phyloP scores from a whole-genome alignment of 106 monocot species.

The Dendrobium officinale region DNA sequence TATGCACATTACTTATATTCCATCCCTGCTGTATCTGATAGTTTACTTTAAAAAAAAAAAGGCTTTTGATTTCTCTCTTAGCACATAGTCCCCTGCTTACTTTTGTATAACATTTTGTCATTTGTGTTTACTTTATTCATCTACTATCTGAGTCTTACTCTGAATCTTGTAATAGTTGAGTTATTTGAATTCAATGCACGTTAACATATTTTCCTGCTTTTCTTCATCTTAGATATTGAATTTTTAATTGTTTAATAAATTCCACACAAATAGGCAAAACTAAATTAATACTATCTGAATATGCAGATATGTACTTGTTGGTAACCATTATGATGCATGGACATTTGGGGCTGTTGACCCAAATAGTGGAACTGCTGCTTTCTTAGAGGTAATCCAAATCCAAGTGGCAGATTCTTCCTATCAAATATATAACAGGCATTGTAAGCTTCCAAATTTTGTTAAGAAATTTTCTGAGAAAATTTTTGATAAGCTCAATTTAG shows the following conservation, averaged over 20 bases:
- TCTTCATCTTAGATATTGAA: not conserved
- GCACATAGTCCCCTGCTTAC: not conserved
- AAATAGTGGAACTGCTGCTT: constrained; percentile 76
- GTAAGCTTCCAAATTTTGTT: no score
- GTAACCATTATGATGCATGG: constrained; percentile 90
- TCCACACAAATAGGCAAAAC: not conserved
- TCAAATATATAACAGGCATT: no score
- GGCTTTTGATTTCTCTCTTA: not conserved
- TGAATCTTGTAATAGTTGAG: no score
- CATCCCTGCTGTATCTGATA: no score
- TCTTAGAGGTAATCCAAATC: constrained; percentile 47
- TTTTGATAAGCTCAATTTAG: no score
- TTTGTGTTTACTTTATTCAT: no score
- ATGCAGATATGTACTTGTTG: constrained; percentile 59
- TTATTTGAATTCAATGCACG: no score
- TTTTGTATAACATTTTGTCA: not conserved
- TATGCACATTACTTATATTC: no score
- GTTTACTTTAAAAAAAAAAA: no score
- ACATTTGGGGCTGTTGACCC: constrained; percentile 80
- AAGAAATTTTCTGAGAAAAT: no score
- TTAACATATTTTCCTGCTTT: not conserved
- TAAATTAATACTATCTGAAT: not conserved
- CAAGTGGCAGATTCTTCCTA: not conserved
- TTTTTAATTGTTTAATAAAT: not conserved
- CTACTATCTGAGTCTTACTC: no score